Evolutionary conservation across 495 filamentous ascomycete species (phyloP), one percentile per base, ranked within the genome.

Genomic region (Penicillium atrosanguineum): DNA sequence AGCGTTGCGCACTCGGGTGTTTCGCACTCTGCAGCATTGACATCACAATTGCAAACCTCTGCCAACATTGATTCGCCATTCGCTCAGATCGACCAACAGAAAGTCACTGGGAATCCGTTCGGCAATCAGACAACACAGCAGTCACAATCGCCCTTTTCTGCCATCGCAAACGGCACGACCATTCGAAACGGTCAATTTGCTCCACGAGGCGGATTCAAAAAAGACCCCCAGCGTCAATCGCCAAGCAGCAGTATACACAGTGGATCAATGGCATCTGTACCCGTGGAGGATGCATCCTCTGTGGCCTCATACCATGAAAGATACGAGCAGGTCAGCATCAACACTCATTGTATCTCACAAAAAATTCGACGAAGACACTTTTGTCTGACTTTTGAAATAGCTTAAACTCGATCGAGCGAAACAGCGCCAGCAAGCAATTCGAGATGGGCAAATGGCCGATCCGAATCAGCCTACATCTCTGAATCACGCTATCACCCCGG

Each of bases 381-480:
- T 43, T 28, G 38, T 36, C 68, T 71, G 48, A 73, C 53, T 39
- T 25, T 46, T 15, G 14, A 46, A 43, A 58, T 55, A 82, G 78
- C 73, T 82, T 54, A 90, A 88, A 67, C 71, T 83, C 52, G 83
- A 90, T 45, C 84, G 90, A 39, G 81, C 81, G 38, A 81, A 76
- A 52, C 83, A 88, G 48, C 81, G 89, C 46, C 77, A 80, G 45
- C 74, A 81, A 19, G 83, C 91, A 11, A 91, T 95, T 48, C 79
- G 75, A 51, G 82, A 83, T 47, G 87, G 87, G 9, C 79, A 89
- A 20, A 87, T 97, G 68, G 89, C 94, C 46, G 91, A 99, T 63
- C 95, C 95, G 0, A 86, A 95, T 41, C 89, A 90, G 64, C 87
- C 84, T 11, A 88, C 87, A 45, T 84, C 79, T 34, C 79, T 97